phyloP scores from a whole-genome alignment of 352 stramenopile species.

The Peronospora belbahrii region DNA sequence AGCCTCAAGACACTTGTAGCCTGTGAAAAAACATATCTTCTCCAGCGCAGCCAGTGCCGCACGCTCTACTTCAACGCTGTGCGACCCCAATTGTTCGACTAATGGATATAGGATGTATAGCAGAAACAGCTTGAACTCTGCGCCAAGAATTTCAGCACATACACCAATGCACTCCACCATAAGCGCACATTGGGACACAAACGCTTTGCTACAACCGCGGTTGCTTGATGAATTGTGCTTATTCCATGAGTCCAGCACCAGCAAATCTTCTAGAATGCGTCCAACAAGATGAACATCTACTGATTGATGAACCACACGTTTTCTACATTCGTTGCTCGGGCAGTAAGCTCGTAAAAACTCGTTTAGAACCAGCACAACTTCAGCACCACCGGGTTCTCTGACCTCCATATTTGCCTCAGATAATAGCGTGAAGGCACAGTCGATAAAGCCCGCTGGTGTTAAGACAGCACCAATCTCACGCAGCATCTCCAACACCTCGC shows the following conservation, averaged over 20 bases:
- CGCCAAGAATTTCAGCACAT: constrained; percentile 52
- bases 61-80: constrained; percentile 51
- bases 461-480: constrained; percentile 34
- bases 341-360: constrained; percentile 44
- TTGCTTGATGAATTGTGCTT: constrained; percentile 10
- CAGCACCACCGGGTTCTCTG: constrained; percentile 10
- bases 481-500: constrained; percentile 38
- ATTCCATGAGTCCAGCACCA: constrained; percentile 40
- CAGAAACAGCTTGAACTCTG: constrained; percentile 54
- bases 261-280: constrained; percentile 67
- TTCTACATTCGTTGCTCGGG: neutral
- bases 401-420: constrained; percentile 2
- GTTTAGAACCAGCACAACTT: constrained; percentile 58
- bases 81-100: constrained; percentile 74
- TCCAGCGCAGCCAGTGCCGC: constrained; percentile 58
- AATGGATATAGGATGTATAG: constrained; percentile 72
- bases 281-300: constrained; percentile 61
- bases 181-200: constrained; percentile 44
- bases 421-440: constrained; percentile 52
- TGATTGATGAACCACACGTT: neutral
- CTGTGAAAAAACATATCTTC: constrained; percentile 56
- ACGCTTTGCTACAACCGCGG: constrained; percentile 4
- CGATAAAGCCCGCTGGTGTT: constrained; percentile 57
- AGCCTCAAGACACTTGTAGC: constrained; percentile 44
- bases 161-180: constrained; percentile 71